Evolutionary conservation across 345 rosid species (phyloP).

Genomic region (Alliaria petiolata): DNA sequence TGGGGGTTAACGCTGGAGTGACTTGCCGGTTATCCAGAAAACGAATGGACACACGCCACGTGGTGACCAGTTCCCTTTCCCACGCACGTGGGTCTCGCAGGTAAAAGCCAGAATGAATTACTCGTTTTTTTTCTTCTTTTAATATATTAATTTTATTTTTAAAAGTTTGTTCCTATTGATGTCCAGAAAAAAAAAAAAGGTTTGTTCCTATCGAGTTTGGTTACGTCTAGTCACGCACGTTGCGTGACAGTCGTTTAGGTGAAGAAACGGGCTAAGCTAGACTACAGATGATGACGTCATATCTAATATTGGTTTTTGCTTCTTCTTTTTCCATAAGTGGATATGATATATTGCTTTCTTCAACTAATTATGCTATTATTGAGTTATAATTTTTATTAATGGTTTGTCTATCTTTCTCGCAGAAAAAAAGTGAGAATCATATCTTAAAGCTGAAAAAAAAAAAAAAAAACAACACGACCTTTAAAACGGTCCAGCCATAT

Average conservation of each 20-base stretch:
- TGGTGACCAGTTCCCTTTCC: slow-evolving; percentile 3
- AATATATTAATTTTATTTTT: not conserved
- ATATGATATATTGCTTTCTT: not conserved
- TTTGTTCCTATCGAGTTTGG: slow-evolving; percentile 21
- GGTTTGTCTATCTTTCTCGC: not conserved
- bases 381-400: not conserved
- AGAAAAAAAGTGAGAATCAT: slow-evolving; percentile 1
- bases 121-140: not conserved
- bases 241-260: slow-evolving; percentile 32
- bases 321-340: too few relatives aligned
- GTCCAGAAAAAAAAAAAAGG: too few relatives aligned
- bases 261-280: slow-evolving; percentile 25
- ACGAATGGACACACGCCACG: slow-evolving; percentile 23
- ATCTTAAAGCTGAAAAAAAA: slow-evolving; percentile 24
- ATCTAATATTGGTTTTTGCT: not conserved
- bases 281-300: slow-evolving; percentile 15
- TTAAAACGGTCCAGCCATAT: slow-evolving; percentile 32
- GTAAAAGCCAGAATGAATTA: slow-evolving; percentile 28
- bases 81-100: slow-evolving; percentile 35
- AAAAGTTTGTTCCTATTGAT: too few relatives aligned
- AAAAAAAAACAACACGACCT: slow-evolving; percentile 11
- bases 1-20: too few relatives aligned
- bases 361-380: not conserved
- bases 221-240: slow-evolving; percentile 35
- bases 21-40: slow-evolving; percentile 14